These are phyloP conservation scores for Epichloe aotearoae DNA, from an alignment of 2,329 filamentous ascomycete species.

Conservation along the genomic window DNA sequence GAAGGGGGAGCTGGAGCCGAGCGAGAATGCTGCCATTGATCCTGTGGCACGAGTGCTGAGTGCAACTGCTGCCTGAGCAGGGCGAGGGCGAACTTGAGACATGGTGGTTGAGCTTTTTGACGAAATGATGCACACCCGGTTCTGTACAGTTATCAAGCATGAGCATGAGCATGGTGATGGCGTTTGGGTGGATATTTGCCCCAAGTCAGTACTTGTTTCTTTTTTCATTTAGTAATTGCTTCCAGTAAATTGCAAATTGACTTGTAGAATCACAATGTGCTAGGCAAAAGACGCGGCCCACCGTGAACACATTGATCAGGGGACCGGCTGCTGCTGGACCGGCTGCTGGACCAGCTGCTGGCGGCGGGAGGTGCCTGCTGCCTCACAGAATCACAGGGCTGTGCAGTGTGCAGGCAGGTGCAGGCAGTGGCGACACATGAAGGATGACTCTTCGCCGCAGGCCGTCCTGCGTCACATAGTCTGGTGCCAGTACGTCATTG, in stretches of 20 bases:
- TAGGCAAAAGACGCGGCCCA: background rate
- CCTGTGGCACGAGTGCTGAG: background rate
- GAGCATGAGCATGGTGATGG: background rate
- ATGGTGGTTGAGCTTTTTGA: background rate
- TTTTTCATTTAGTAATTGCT: background rate
- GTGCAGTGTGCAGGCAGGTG: background rate
- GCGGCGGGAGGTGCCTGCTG: background rate
- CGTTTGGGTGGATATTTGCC: background rate
- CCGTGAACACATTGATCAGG: too few species aligned
- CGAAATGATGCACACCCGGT: background rate
- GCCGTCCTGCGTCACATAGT: too few species aligned
- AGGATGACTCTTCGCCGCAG: too few species aligned
- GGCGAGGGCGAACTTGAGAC: too few species aligned
- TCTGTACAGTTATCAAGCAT: background rate
- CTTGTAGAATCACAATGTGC: background rate
- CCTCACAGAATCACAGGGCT: background rate
- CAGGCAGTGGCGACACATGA: background rate
- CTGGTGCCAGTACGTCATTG: background rate
- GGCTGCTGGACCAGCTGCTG: too few species aligned
- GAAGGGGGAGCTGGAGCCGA: slow-evolving; percentile 22
- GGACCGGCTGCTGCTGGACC: too few species aligned
- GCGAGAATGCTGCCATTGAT: slow-evolving; percentile 11
- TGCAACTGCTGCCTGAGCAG: slow-evolving; percentile 3
- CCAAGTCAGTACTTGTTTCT: background rate
- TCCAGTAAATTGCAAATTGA: background rate